These are phyloP conservation scores for Hordeum pubiflorum DNA, from an alignment of 202 grass and related monocot species.

Conservation along the genomic window DNA sequence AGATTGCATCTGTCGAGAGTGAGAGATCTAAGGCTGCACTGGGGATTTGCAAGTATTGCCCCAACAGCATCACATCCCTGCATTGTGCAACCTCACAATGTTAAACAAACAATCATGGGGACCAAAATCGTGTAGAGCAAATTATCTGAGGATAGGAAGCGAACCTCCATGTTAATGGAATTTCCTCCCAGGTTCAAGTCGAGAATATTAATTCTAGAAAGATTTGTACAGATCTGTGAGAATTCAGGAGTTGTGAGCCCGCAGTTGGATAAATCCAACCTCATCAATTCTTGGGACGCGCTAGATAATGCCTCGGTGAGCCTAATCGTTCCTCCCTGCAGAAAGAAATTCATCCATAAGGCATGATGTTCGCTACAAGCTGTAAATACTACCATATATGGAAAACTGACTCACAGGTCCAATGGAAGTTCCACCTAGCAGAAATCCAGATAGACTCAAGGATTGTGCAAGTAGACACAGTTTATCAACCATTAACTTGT, in stretches of 20 bases:
- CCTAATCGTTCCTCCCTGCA: conserved; percentile 55
- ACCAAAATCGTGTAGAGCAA: conserved; percentile 10
- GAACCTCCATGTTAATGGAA: conserved; percentile 65
- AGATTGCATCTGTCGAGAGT: conserved; percentile 67
- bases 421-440: conserved; percentile 75
- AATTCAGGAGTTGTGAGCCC: conserved; percentile 50
- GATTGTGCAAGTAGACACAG: conserved; percentile 67
- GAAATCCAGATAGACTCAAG: conserved; percentile 55
- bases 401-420: conserved; percentile 47
- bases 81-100: neutral
- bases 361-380: conserved; percentile 11
- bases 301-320: conserved; percentile 56
- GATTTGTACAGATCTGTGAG: conserved; percentile 45
- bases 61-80: conserved; percentile 56
- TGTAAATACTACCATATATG: neutral
- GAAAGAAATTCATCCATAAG: conserved; percentile 8
- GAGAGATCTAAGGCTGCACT: conserved; percentile 62
- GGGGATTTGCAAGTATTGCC: conserved; percentile 47
- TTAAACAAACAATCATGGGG: neutral
- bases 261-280: conserved; percentile 81
- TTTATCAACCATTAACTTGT: conserved; percentile 58
- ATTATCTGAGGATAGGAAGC: conserved; percentile 12
- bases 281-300: conserved; percentile 66
- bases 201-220: conserved; percentile 49
- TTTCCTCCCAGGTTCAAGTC: conserved; percentile 74